Evolutionary conservation across 140 eudicot genomes (phyloP).

Genomic region (Oenanthe javanica): DNA sequence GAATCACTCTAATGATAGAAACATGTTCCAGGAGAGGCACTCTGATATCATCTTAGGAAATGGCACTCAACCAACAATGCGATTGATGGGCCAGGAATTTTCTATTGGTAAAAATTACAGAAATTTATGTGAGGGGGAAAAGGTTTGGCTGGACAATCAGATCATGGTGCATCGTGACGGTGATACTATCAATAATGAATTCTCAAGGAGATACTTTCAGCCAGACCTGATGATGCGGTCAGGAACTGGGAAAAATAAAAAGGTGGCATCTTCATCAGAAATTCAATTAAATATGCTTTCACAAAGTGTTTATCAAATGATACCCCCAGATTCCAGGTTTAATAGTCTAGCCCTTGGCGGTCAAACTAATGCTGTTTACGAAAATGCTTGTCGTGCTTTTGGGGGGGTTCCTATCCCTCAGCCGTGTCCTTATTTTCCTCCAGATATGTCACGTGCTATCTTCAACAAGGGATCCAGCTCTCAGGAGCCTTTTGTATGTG

Average conservation of each 20-base stretch:
- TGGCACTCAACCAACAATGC: slow-evolving; percentile 26
- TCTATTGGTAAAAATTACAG: slow-evolving; percentile 18
- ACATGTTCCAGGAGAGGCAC: neutral
- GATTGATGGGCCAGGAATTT: slow-evolving; percentile 41
- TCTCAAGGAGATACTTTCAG: slow-evolving; percentile 1
- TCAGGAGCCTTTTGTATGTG: slow-evolving; percentile 14
- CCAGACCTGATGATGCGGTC: neutral
- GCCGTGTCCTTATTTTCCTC: slow-evolving; percentile 7
- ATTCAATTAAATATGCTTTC: slow-evolving; percentile 10
- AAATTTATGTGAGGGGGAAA: slow-evolving; percentile 14
- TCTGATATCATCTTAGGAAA: slow-evolving; percentile 4
- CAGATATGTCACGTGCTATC: slow-evolving; percentile 5
- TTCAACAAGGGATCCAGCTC: neutral
- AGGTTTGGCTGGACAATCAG: slow-evolving; percentile 29
- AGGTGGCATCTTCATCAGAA: slow-evolving; percentile 3
- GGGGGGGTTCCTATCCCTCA: neutral
- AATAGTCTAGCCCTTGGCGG: neutral
- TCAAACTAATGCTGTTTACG: neutral
- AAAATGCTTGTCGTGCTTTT: slow-evolving; percentile 6
- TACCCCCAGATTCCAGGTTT: slow-evolving; percentile 15
- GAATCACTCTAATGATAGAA: neutral
- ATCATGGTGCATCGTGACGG: slow-evolving; percentile 12
- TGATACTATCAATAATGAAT: neutral
- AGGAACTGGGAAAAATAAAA: slow-evolving; percentile 17
- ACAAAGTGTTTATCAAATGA: slow-evolving; percentile 14